Evolutionary conservation across 768 basidiomycete species (phyloP).

Genomic region (Pisolithus sp.): DNA sequence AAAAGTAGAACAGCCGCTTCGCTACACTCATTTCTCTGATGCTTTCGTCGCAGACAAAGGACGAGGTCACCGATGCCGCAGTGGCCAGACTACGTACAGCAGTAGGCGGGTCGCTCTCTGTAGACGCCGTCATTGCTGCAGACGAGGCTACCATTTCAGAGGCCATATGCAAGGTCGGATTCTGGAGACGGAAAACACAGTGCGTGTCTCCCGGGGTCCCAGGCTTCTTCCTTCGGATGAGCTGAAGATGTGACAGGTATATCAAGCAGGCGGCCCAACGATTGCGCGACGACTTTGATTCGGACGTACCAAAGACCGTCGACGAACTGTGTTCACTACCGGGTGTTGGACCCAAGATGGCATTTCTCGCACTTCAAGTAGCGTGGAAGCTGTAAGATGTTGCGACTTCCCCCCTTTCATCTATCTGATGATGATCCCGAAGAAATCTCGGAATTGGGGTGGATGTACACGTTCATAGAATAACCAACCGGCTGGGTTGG

Average conservation of each 20-base stretch:
- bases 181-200: slow-evolving; percentile 86
- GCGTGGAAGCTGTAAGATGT: slow-evolving; percentile 72
- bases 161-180: slow-evolving; percentile 86
- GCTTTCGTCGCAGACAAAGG: slow-evolving; percentile 95
- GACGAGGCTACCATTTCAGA: slow-evolving; percentile 57
- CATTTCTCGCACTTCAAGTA: slow-evolving; percentile 74
- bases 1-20: slow-evolving; percentile 65
- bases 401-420: neutral
- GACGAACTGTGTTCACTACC: slow-evolving; percentile 83
- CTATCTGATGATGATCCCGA: slow-evolving; percentile 2
- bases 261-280: slow-evolving; percentile 66
- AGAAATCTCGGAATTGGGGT: slow-evolving; percentile 92
- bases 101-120: slow-evolving; percentile 73
- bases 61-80: slow-evolving; percentile 79
- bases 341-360: slow-evolving; percentile 97
- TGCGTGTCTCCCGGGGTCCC: slow-evolving; percentile 31
- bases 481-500: slow-evolving; percentile 92
- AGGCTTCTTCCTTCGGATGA: neutral
- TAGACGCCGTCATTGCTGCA: slow-evolving; percentile 63
- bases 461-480: slow-evolving; percentile 93
- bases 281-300: slow-evolving; percentile 65
- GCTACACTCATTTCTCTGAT: slow-evolving; percentile 87
- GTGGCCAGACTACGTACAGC: slow-evolving; percentile 64
- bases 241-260: slow-evolving; percentile 41
- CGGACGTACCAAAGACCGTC: slow-evolving; percentile 84